phyloP scores from a whole-genome alignment of 306 rosid genomes.

The Senna tora region DNA sequence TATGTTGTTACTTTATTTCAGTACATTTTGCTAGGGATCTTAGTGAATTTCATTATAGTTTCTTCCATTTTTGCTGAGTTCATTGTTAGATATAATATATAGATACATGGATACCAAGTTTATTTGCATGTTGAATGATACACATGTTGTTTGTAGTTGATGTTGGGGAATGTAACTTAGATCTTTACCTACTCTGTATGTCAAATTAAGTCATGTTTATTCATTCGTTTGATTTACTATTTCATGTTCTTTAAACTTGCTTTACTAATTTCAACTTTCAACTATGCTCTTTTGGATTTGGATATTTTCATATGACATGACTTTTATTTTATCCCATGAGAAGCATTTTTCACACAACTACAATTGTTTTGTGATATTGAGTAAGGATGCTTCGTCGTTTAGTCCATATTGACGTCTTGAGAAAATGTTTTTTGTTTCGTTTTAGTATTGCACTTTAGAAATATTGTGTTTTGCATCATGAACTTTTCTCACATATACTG shows the following conservation, averaged over 20 bases:
- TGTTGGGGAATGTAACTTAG: conserved; percentile 34
- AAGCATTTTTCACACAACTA: no score
- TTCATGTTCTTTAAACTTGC: background rate
- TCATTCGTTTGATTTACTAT: background rate
- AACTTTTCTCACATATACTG: no score
- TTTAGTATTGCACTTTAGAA: no score
- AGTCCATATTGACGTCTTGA: no score
- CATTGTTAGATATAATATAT: conserved; percentile 48
- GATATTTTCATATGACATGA: background rate
- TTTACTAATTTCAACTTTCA: background rate
- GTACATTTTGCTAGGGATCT: conserved; percentile 50
- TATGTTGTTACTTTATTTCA: conserved; percentile 44
- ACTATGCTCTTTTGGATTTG: background rate
- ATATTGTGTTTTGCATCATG: no score
- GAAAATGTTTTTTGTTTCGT: no score
- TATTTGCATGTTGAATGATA: conserved; percentile 33
- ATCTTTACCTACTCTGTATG: conserved; percentile 15
- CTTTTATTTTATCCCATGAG: no score
- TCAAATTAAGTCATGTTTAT: conserved; percentile 19
- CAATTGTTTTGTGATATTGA: no score
- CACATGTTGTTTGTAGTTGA: conserved; percentile 32
- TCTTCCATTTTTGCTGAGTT: conserved; percentile 54
- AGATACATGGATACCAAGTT: conserved; percentile 24
- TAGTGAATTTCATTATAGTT: conserved; percentile 47
- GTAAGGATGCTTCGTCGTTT: no score